Conservation (phyloP, 2,329 filamentous ascomycete genomes). For the Paecilomyces fulvus region DNA sequence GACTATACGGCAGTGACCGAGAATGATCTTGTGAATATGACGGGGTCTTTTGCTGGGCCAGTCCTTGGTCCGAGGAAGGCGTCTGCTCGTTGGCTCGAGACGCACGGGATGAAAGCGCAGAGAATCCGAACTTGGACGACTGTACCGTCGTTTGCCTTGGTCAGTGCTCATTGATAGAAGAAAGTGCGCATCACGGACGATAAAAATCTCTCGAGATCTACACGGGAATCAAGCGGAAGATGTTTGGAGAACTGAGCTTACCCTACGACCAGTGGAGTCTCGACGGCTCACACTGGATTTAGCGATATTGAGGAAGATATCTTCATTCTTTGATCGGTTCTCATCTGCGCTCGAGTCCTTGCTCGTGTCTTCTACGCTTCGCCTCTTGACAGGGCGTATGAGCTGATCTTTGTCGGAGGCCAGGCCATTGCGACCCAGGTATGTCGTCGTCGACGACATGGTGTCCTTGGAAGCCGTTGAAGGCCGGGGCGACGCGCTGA, state of each 20-base stretch:
- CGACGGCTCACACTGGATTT: constrained; percentile 31
- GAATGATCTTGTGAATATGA: constrained; percentile 27
- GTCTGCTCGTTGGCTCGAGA: constrained; percentile 24
- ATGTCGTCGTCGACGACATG: constrained; percentile 25
- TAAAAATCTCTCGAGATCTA: background rate
- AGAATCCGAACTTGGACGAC: constrained; percentile 31
- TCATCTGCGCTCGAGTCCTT: constrained; percentile 29
- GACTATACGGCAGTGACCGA: constrained; percentile 19
- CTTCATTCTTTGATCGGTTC: constrained; percentile 30
- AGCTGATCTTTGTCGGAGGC: constrained; percentile 17
- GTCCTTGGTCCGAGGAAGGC: constrained; percentile 28
- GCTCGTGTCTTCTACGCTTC: constrained; percentile 21
- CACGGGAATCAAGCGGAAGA: background rate
- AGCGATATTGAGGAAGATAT: constrained; percentile 41
- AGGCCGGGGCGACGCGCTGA: constrained; percentile 14
- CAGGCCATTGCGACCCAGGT: constrained; percentile 19
- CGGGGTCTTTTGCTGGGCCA: constrained; percentile 24
- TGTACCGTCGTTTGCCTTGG: constrained; percentile 3
- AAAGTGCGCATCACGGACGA: background rate
- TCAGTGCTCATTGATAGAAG: constrained; percentile 9
- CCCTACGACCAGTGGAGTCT: constrained; percentile 28
- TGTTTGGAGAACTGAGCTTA: constrained; percentile 16
- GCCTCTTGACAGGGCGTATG: constrained; percentile 17
- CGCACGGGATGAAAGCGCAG: constrained; percentile 27
- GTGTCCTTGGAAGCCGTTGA: constrained; percentile 17